A percentile compares a stretch with the other conserved stretches of the same genome.
Evolutionary conservation across 192 early-diverging fungal genomes (phyloP).

Genomic region (Linnemannia hyalina): DNA sequence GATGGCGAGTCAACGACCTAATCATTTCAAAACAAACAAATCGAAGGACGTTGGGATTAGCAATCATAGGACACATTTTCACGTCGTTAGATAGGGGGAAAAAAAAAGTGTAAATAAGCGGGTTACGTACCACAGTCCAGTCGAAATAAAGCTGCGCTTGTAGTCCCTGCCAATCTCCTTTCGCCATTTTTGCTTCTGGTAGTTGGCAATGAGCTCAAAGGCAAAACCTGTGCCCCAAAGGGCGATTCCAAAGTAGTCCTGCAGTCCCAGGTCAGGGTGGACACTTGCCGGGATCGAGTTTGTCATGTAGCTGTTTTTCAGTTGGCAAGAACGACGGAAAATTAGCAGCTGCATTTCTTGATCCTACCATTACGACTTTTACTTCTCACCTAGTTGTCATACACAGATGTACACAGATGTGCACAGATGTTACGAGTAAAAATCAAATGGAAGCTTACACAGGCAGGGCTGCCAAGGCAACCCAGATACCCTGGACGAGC

Average conservation of each 20-base stretch:
- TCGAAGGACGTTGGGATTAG: neutral
- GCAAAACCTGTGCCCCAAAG: conserved; percentile 46
- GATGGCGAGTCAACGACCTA: conserved; percentile 57
- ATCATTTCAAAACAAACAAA: too few species aligned
- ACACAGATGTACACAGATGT: too few species aligned
- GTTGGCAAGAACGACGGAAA: neutral
- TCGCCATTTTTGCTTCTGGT: conserved; percentile 51
- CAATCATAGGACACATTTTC: neutral
- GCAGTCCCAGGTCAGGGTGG: conserved; percentile 39
- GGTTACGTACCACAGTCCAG: conserved; percentile 36
- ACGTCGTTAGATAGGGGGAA: neutral
- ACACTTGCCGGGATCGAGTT: conserved; percentile 41
- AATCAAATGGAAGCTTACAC: conserved; percentile 20
- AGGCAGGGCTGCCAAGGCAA: conserved; percentile 48
- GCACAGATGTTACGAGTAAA: too few species aligned
- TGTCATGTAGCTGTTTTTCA: conserved; percentile 29
- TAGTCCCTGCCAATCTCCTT: conserved; percentile 50
- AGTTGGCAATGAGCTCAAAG: conserved; percentile 44
- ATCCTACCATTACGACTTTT: neutral
- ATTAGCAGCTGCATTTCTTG: neutral
- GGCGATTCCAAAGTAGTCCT: conserved; percentile 36
- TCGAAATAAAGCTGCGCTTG: conserved; percentile 48
- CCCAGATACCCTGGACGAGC: conserved; percentile 54
- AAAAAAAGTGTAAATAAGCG: neutral
- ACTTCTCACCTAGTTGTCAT: neutral